Conservation (phyloP, 306 rosid genomes). For the Calophaca sinica region DNA sequence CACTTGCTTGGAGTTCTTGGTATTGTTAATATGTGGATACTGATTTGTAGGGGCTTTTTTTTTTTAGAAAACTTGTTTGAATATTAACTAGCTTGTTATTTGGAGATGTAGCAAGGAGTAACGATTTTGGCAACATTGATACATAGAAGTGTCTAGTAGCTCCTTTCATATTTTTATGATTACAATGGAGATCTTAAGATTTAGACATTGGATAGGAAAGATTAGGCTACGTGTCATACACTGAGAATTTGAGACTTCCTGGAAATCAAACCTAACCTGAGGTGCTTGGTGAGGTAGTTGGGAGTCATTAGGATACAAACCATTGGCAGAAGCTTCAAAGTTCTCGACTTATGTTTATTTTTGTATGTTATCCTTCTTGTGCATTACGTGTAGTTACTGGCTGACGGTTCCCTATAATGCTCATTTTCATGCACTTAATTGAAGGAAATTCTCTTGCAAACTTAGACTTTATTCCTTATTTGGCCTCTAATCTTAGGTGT, state of each 20-base stretch:
- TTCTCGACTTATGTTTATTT: background rate
- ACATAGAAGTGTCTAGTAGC: background rate
- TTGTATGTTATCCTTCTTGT: background rate
- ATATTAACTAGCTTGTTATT: background rate
- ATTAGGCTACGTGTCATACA: background rate
- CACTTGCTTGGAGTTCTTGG: background rate
- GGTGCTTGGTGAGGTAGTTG: constrained; percentile 9
- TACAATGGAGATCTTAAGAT: constrained; percentile 12
- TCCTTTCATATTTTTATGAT: constrained; percentile 9
- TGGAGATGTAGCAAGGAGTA: background rate
- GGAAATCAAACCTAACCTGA: constrained; percentile 5
- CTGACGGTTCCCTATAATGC: too few species aligned
- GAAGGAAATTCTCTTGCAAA: too few species aligned
- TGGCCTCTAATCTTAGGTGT: too few species aligned
- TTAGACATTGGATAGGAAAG: background rate
- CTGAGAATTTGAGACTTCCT: constrained; percentile 2
- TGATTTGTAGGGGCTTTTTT: background rate
- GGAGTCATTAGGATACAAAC: background rate
- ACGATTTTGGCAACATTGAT: background rate
- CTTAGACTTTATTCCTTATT: too few species aligned
- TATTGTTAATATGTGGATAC: background rate
- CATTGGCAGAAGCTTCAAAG: constrained; percentile 19
- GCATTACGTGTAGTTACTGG: background rate
- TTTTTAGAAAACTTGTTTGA: background rate
- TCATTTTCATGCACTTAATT: too few species aligned